A percentile compares a stretch with the other conserved stretches of the same genome.
These are phyloP conservation scores for Cladophialophora carrionii DNA, from an alignment of 2,329 filamentous ascomycete genomes.

Conservation along the genomic window DNA sequence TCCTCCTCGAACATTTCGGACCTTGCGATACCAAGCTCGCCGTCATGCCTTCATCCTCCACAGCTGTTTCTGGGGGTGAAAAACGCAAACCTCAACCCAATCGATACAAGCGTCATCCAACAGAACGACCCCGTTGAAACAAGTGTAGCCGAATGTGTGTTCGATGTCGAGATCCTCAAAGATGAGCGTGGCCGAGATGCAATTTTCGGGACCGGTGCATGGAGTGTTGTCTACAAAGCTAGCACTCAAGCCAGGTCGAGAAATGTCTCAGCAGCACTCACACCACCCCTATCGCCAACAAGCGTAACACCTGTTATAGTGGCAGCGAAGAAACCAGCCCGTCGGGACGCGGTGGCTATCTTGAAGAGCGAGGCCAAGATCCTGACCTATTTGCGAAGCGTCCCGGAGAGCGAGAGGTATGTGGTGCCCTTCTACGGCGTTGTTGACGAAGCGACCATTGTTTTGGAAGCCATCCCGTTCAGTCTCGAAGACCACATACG, in stretches of 20 bases:
- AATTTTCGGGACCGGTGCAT: constrained; percentile 52
- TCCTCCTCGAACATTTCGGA: constrained; percentile 25
- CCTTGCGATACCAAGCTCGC: constrained; percentile 5
- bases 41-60: constrained; percentile 1
- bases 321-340: constrained; percentile 51
- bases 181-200: constrained; percentile 39
- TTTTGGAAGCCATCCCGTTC: constrained; percentile 52
- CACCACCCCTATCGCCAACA: constrained; percentile 43
- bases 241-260: constrained; percentile 17
- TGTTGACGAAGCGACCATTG: constrained; percentile 47
- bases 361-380: constrained; percentile 50
- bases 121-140: not conserved
- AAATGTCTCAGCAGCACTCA: constrained; percentile 36
- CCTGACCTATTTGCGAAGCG: constrained; percentile 46
- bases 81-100: constrained; percentile 9
- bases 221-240: constrained; percentile 54
- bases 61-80: not conserved
- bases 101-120: constrained; percentile 22
- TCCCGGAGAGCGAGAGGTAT: constrained; percentile 43
- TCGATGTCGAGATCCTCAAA: constrained; percentile 33
- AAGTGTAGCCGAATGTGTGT: constrained; percentile 32
- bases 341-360: constrained; percentile 48
- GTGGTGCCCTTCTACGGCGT: constrained; percentile 53
- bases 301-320: constrained; percentile 40
- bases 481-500: constrained; percentile 50